Conservation (phyloP, 2,329 filamentous ascomycete genomes). For the Neurospora sp. region DNA sequence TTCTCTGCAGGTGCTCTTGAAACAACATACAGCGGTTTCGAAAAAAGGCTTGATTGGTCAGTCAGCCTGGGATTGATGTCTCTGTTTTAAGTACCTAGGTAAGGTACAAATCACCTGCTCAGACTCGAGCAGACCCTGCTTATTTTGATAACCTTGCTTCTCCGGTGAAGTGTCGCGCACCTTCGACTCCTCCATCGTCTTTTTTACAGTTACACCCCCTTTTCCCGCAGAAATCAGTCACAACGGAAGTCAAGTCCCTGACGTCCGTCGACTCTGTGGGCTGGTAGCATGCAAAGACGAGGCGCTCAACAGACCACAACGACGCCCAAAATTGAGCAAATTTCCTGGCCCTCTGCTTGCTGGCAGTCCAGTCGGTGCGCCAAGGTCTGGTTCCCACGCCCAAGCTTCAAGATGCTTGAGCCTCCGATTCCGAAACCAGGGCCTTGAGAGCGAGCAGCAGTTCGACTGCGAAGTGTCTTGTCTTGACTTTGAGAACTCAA, state of each 20-base stretch:
- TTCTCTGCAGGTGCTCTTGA: not conserved
- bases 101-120: not conserved
- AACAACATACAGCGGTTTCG: not conserved
- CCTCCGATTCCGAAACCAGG: not conserved
- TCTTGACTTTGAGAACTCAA: not conserved
- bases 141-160: too few species aligned
- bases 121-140: too few species aligned
- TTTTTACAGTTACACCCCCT: not conserved
- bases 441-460: not conserved
- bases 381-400: not conserved
- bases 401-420: not conserved
- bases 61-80: not conserved
- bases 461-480: not conserved
- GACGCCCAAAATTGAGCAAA: not conserved
- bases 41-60: not conserved
- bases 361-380: not conserved
- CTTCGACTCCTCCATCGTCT: fast-evolving
- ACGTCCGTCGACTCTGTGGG: not conserved
- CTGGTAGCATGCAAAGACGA: not conserved
- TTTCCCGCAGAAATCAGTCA: not conserved
- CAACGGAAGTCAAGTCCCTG: not conserved
- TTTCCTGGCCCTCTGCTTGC: not conserved
- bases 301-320: not conserved
- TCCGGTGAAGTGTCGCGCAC: too few species aligned
- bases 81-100: not conserved